Percentiles rank a stretch among this genome's conserved stretches.
These are phyloP conservation scores for Alternaria alternata DNA, from an alignment of 2,329 filamentous ascomycete genomes.

Conservation along the genomic window DNA sequence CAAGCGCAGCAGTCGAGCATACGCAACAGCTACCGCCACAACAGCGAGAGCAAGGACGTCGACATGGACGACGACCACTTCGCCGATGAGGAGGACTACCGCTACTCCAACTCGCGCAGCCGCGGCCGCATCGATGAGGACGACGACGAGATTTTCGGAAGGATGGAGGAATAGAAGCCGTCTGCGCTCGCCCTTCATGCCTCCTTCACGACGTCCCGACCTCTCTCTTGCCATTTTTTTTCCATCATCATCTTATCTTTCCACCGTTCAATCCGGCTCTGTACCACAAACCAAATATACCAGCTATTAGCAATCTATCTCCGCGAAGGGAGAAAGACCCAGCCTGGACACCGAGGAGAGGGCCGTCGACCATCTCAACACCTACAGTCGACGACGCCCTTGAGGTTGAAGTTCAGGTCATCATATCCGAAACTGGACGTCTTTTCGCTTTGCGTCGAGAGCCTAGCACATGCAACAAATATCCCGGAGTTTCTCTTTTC, in stretches of 20 bases:
- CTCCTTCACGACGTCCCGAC: constrained; percentile 16
- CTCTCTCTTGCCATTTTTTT: constrained; percentile 13
- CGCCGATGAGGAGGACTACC: constrained; percentile 72
- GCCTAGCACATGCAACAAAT: constrained; percentile 30
- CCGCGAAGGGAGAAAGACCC: constrained; percentile 42
- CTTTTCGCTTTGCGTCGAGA: constrained; percentile 45
- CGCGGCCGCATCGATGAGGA: constrained; percentile 80
- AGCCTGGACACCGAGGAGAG: constrained; percentile 53
- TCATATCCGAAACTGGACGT: constrained; percentile 24
- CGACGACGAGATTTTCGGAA: constrained; percentile 93
- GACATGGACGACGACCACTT: constrained; percentile 67
- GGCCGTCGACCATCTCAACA: constrained; percentile 38
- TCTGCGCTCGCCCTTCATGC: constrained; percentile 3
- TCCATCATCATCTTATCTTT: constrained; percentile 12
- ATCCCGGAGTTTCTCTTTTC: constrained; percentile 7
- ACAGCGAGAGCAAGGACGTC: constrained; percentile 56
- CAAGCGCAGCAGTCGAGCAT: constrained; percentile 67
- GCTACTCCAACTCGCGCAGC: constrained; percentile 48
- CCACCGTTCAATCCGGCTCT: constrained; percentile 31
- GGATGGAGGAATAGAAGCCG: constrained; percentile 77
- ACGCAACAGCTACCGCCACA: constrained; percentile 67
- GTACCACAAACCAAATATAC: constrained; percentile 46
- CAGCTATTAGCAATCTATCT: constrained; percentile 50
- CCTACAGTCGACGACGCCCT: constrained; percentile 31
- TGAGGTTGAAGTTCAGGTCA: constrained; percentile 53